Percentiles rank a stretch among this genome's conserved stretches.
These are phyloP conservation scores for Gryganskiella cystojenkinii DNA, from an alignment of 192 early-diverging fungal genomes.

Conservation along the genomic window DNA sequence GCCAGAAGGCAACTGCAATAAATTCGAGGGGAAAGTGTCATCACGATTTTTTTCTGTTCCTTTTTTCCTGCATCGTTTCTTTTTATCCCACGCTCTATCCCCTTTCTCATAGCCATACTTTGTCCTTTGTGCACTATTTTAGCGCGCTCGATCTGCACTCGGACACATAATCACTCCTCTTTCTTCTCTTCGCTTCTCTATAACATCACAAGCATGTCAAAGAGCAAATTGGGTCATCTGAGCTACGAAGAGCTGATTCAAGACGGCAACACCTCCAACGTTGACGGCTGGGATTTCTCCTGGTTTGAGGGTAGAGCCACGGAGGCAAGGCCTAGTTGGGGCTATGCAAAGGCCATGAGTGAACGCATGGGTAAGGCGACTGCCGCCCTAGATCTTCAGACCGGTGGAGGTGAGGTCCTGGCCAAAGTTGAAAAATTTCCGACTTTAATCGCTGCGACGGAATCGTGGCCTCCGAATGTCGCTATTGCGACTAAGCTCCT, in stretches of 20 bases:
- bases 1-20: too few species aligned
- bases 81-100: too few species aligned
- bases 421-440: constrained; percentile 16
- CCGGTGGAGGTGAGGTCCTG: constrained; percentile 44
- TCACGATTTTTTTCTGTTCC: too few species aligned
- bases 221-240: background rate
- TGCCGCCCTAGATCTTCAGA: constrained; percentile 29
- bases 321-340: constrained; percentile 19
- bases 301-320: constrained; percentile 36
- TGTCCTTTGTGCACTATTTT: too few species aligned
- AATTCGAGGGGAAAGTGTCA: too few species aligned
- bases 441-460: constrained; percentile 27
- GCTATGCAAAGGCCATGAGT: constrained; percentile 30
- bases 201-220: too few species aligned
- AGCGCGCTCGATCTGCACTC: too few species aligned
- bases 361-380: constrained; percentile 13
- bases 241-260: constrained; percentile 19
- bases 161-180: too few species aligned
- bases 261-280: constrained; percentile 11
- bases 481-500: constrained; percentile 24
- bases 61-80: too few species aligned
- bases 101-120: too few species aligned
- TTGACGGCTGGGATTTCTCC: constrained; percentile 45
- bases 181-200: too few species aligned
- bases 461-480: constrained; percentile 43